Base-by-base conservation (phyloP, 805 yeast genomes). In the Lachancea nothofagi region DNA sequence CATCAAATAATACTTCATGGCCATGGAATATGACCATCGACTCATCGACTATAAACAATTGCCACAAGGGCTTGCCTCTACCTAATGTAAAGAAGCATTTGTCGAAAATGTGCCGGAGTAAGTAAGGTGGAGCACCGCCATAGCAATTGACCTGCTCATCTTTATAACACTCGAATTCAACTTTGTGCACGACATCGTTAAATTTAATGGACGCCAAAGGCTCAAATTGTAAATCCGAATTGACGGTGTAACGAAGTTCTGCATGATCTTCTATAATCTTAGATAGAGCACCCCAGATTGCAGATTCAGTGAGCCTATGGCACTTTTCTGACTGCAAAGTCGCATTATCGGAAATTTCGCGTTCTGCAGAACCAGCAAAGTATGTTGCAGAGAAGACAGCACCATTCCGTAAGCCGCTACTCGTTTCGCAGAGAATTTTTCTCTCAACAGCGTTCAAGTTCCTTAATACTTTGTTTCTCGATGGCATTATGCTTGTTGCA, bases 1-100 rank as follows among this genome's bases (percentile, higher is more conserved):
- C 43, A 40, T 59, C 64, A 47, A 59, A 59, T 22, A 59, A 39
- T 3, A 46, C 46, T 33, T 57, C 62, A 33, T 55, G 57, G 3
- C 62, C 62, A 46, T 59, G 61, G 26, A 59, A 57, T 4, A 56
- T 42, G 3, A 57, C 35, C 36, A 53, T 33, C 3, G 53, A 43
- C 28, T 54, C 58, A 40, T 57, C 58, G 7, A 57, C 47, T 1
- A 57, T 36, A 38, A 40, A 54, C 8, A 59, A 24, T 24, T 43
- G 42, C 64, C 64, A 59, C 21, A 59, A 37, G 9, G 60, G 60
- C 24, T 40, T 38, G 14, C 34, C 31, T 9, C 41, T 39, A 10
- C 54, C 56, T 1, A 54, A 43, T 6, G 45, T 37, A 42, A 56
- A 59, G 3, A 34, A 40, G 12, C 49, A 33, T 20, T 52, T 50